These are phyloP conservation scores for Beauveria medogensis DNA, from an alignment of 2,329 filamentous ascomycete species.

Conservation along the genomic window DNA sequence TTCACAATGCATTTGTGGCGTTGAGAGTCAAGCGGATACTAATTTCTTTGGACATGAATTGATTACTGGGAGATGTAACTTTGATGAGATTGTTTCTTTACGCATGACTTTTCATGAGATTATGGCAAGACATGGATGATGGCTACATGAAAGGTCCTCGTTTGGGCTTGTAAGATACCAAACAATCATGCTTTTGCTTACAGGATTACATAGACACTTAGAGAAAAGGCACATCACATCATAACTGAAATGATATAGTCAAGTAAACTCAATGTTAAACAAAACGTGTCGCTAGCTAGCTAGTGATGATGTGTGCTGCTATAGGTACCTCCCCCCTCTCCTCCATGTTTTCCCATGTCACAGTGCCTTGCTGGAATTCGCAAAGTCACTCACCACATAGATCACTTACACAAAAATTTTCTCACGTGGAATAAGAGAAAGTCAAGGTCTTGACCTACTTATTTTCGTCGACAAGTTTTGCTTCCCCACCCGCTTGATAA, in stretches of 20 bases:
- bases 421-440: background rate
- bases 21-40: background rate
- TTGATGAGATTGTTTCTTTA: background rate
- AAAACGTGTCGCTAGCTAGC: conserved; percentile 7
- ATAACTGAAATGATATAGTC: background rate
- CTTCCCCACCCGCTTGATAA: no score
- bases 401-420: background rate
- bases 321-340: background rate
- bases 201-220: background rate
- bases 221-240: background rate
- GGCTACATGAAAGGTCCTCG: background rate
- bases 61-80: background rate
- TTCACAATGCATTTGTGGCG: background rate
- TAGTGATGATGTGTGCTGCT: conserved; percentile 1
- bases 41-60: background rate
- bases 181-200: background rate
- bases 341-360: background rate
- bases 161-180: background rate
- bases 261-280: background rate
- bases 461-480: background rate
- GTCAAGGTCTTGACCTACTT: background rate
- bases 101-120: background rate
- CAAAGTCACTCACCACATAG: background rate
- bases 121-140: background rate
- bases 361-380: background rate